Percentiles rank a stretch among this genome's conserved stretches.
These are phyloP conservation scores for Colletotrichum eremochloae DNA, from an alignment of 2,329 filamentous ascomycete genomes.

Conservation along the genomic window DNA sequence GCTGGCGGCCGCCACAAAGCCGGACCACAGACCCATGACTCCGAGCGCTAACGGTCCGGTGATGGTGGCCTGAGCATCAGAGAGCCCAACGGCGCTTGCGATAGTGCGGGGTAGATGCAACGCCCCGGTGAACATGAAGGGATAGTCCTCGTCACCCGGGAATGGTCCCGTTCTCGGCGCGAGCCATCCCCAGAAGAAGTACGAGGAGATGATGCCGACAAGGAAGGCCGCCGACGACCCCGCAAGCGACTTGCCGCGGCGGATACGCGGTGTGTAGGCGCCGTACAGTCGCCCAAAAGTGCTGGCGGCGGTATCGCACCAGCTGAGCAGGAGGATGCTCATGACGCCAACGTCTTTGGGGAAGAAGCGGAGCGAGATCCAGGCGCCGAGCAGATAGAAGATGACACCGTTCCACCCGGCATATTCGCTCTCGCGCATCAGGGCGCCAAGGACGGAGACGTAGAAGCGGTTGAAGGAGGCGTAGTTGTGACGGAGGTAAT, in stretches of 20 bases:
- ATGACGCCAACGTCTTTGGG: slow-evolving; percentile 95
- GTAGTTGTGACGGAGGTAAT: slow-evolving; percentile 86
- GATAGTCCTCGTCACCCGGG: slow-evolving; percentile 75
- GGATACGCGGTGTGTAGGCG: slow-evolving; percentile 86
- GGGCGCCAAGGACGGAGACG: slow-evolving; percentile 83
- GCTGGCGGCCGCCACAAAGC: slow-evolving; percentile 88
- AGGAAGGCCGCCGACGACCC: slow-evolving; percentile 87
- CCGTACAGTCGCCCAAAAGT: slow-evolving; percentile 94
- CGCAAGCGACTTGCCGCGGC: slow-evolving; percentile 90
- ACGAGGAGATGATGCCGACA: slow-evolving; percentile 85
- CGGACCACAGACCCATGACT: slow-evolving; percentile 86
- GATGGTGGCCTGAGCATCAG: slow-evolving; percentile 70
- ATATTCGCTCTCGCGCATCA: slow-evolving; percentile 98
- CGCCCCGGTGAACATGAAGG: slow-evolving; percentile 85
- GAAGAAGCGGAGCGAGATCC: slow-evolving; percentile 86
- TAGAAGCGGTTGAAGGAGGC: slow-evolving; percentile 88
- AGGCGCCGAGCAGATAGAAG: slow-evolving; percentile 93
- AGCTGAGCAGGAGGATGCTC: slow-evolving; percentile 89
- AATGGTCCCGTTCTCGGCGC: slow-evolving; percentile 77
- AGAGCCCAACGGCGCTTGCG: slow-evolving; percentile 72
- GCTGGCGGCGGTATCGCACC: slow-evolving; percentile 97
- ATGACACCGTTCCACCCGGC: slow-evolving; percentile 96
- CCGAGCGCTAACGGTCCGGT: slow-evolving; percentile 80
- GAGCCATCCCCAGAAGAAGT: slow-evolving; percentile 89
- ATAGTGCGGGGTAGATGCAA: slow-evolving; percentile 76